Evolutionary conservation across 345 rosid species (phyloP), one percentile per base, ranked within the genome.

Genomic region (Hevea brasiliensis): DNA sequence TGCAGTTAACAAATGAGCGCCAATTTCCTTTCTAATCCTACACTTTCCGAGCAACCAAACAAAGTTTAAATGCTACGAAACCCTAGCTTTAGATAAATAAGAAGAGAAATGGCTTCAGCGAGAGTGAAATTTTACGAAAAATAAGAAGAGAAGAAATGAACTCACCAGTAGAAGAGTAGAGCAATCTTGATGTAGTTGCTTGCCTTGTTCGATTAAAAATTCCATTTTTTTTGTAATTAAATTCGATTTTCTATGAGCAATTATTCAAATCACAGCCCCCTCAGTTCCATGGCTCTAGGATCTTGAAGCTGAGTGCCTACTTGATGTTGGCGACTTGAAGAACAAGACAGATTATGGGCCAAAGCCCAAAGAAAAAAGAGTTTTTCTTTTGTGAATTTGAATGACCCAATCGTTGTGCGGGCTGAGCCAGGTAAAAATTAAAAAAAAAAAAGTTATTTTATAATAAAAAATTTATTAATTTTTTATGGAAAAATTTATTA

Each of bases 91-190:
- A 17, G 18, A 41, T 0, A 63, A 26, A 23, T 58, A 11, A 29
- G 13, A 6, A 26, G 35, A 24, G 13, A 32, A 32, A 32, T 1
- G 37, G 37, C 37, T 32, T 32, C 37, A 32, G 37, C 2, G 37
- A 4, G 37, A 15, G 6, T 6, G 15, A 60, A 60, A 60, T 4
- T 15, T 14, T 1, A 27, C 41, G 8, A 12, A 17, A 26, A 35
- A 41, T 12, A 20, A 75, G 20, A n/a, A 42, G 3, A 1, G 37
- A 48, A 27, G 44, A 60, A 21, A 10, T 18, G 60, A 69, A 80
- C 84, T 55, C 53, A 92, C 96, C 87, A 94, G 84, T 69, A 94
- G 59, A 20, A 94, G 84, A 70, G 87, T 83, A 10, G 93, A 79
- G 85, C 91, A 89, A 8, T 90, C 89, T 64, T 79, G 74, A 70